Conservation (phyloP, 768 basidiomycete genomes). For the Boletus barrowsii region DNA sequence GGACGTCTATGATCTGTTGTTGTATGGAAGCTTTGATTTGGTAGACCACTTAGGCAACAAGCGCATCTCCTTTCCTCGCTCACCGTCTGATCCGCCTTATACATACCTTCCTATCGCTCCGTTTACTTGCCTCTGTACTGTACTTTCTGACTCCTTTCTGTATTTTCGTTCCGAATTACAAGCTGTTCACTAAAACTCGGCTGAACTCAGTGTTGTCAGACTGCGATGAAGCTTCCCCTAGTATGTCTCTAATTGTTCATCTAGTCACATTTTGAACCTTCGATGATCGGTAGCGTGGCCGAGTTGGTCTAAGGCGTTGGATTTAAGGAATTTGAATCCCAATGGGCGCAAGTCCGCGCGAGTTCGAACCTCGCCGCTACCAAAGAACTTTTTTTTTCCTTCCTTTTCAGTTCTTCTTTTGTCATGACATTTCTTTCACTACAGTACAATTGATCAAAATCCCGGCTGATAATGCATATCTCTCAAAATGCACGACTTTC, state of each 20-base stretch:
- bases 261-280: not conserved
- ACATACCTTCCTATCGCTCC: slow-evolving; percentile 26
- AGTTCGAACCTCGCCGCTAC: slow-evolving; percentile 91
- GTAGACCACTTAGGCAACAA: slow-evolving; percentile 31
- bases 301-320: slow-evolving; percentile 92
- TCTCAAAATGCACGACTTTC: not conserved
- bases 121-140: slow-evolving; percentile 29
- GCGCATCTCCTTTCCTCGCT: slow-evolving; percentile 11
- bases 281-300: slow-evolving; percentile 63
- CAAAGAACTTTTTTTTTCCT: slow-evolving; percentile 33
- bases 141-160: slow-evolving; percentile 19
- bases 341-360: slow-evolving; percentile 82
- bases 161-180: slow-evolving; percentile 15
- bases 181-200: slow-evolving; percentile 4
- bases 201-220: no score
- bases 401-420: not conserved
- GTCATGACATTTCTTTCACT: no score
- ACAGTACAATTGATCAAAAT: not conserved
- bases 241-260: not conserved
- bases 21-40: slow-evolving; percentile 20
- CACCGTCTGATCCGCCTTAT: slow-evolving; percentile 14
- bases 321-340: slow-evolving; percentile 79
- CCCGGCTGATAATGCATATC: not conserved
- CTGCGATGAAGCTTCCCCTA: no score
- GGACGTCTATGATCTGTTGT: slow-evolving; percentile 19